Evolutionary conservation across 2,329 filamentous ascomycete genomes (phyloP).

Genomic region (Penicillium sp.): DNA sequence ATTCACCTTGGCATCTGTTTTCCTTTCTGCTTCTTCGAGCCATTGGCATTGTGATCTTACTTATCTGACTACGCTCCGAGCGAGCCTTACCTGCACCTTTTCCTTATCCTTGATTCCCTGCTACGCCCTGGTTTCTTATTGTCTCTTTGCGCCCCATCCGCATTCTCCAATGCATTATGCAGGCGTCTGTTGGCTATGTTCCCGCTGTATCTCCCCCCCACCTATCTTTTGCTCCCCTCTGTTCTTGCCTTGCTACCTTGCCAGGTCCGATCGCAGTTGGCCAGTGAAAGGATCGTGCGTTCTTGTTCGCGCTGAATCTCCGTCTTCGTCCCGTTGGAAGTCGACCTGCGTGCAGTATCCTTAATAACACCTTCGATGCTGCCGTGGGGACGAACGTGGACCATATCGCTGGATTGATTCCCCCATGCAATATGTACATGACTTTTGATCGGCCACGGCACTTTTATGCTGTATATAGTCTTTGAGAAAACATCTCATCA

Average conservation of each 20-base stretch:
- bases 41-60: slow-evolving; percentile 12
- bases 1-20: slow-evolving; percentile 12
- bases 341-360: slow-evolving; percentile 6
- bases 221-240: slow-evolving; percentile 8
- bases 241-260: slow-evolving; percentile 17
- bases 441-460: slow-evolving; percentile 23
- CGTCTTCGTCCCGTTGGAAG: not conserved
- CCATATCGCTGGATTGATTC: slow-evolving; percentile 18
- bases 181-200: slow-evolving; percentile 33
- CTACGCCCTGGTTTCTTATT: slow-evolving; percentile 22
- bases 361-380: slow-evolving; percentile 15
- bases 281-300: slow-evolving; percentile 5
- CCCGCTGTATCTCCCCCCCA: slow-evolving; percentile 18
- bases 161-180: slow-evolving; percentile 35
- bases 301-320: slow-evolving; percentile 1
- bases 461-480: slow-evolving; percentile 30
- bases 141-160: slow-evolving; percentile 19
- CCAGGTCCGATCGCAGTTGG: slow-evolving; percentile 5
- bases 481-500: slow-evolving; percentile 21
- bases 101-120: slow-evolving; percentile 19
- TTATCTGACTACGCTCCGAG: slow-evolving; percentile 20
- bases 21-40: slow-evolving; percentile 1
- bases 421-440: slow-evolving; percentile 29
- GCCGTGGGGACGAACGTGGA: slow-evolving; percentile 2
- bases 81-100: slow-evolving; percentile 12